Evolutionary conservation across 169 alveolate genomes (phyloP).

Genomic region (Plasmodium fragile): DNA sequence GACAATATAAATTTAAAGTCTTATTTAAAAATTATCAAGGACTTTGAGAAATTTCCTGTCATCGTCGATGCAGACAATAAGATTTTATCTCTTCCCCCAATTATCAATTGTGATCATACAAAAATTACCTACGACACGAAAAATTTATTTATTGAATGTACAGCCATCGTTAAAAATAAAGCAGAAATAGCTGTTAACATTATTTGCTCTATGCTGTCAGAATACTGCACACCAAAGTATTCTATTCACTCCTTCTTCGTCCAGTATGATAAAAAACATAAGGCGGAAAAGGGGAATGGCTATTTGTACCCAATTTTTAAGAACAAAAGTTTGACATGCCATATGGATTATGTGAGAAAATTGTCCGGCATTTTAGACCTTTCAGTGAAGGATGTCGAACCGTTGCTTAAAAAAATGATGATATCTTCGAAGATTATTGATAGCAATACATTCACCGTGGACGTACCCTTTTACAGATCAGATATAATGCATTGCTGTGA

Average conservation of each 20-base stretch:
- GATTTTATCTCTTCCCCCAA: slow-evolving; percentile 98
- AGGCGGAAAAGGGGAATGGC: slow-evolving; percentile 30
- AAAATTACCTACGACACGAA: slow-evolving; percentile 95
- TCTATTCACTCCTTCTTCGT: slow-evolving; percentile 51
- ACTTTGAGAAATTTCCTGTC: slow-evolving; percentile 92
- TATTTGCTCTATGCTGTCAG: slow-evolving; percentile 66
- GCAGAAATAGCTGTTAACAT: slow-evolving; percentile 75
- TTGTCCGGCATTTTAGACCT: slow-evolving; percentile 79
- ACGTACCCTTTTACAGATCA: slow-evolving; percentile 92
- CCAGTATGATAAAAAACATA: slow-evolving; percentile 27
- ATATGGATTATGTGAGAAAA: slow-evolving; percentile 73
- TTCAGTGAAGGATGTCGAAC: slow-evolving; percentile 72
- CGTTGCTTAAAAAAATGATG: slow-evolving; percentile 85
- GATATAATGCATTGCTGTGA: slow-evolving; percentile 97
- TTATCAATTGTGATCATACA: slow-evolving; percentile 96
- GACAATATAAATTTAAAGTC: slow-evolving; percentile 86
- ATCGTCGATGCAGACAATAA: slow-evolving; percentile 92
- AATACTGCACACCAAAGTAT: slow-evolving; percentile 48
- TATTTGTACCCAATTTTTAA: slow-evolving; percentile 42
- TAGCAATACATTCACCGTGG: slow-evolving; percentile 78
- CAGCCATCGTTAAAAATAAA: slow-evolving; percentile 91
- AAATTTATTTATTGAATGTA: slow-evolving; percentile 96
- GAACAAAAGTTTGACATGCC: slow-evolving; percentile 36
- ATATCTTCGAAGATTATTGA: slow-evolving; percentile 52
- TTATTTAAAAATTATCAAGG: slow-evolving; percentile 88